Conservation (phyloP, 176 grass and related monocot genomes). For the Echinochloa phyllopogon region DNA sequence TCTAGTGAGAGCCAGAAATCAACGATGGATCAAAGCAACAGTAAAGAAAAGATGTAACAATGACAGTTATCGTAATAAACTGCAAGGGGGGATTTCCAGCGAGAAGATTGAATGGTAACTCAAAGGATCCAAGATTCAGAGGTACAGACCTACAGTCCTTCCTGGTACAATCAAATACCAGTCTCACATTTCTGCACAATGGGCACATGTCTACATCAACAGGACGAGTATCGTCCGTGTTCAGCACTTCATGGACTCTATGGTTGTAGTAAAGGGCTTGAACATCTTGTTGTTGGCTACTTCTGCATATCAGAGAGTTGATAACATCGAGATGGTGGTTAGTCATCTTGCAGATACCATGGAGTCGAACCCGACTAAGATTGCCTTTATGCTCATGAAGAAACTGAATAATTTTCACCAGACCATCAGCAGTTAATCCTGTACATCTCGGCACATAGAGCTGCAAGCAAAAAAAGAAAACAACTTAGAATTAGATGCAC, state of each 20-base stretch:
- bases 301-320: constrained; percentile 60
- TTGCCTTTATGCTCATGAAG: constrained; percentile 55
- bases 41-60: neutral
- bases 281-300: constrained; percentile 37
- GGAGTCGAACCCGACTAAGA: constrained; percentile 58
- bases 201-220: constrained; percentile 85
- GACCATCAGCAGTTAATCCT: constrained; percentile 74
- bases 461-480: constrained; percentile 58
- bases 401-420: constrained; percentile 66
- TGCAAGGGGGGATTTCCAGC: constrained; percentile 1
- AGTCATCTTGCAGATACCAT: constrained; percentile 68
- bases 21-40: constrained; percentile 9
- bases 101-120: constrained; percentile 7
- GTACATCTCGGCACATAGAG: constrained; percentile 81
- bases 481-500: constrained; percentile 37
- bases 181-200: constrained; percentile 58
- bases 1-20: constrained; percentile 36
- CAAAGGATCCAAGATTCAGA: constrained; percentile 15
- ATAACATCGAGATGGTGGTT: constrained; percentile 74
- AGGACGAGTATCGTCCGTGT: constrained; percentile 44
- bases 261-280: constrained; percentile 51
- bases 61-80: constrained; percentile 12
- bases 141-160: constrained; percentile 69
- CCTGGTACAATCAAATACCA: constrained; percentile 87
- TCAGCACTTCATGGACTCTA: constrained; percentile 42